phyloP scores from a whole-genome alignment of 768 basidiomycete species.

The Lentinula aciculospora region DNA sequence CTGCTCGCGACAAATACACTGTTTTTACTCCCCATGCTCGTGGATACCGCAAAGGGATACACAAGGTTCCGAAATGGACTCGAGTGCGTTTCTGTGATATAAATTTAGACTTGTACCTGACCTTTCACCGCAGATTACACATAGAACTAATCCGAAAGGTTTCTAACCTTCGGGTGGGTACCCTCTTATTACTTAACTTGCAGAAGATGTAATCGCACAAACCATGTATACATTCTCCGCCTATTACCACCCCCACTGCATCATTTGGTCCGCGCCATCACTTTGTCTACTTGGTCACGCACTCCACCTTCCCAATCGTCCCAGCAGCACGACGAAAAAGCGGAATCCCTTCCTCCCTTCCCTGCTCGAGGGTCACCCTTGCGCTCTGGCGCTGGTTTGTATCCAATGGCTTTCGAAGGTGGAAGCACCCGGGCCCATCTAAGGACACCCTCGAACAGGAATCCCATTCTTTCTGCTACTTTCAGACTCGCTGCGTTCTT shows the following conservation, averaged over 20 bases:
- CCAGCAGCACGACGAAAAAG: conserved; percentile 16
- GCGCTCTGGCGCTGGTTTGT: conserved; percentile 28
- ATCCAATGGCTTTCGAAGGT: conserved; percentile 26
- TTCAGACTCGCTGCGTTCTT: conserved; percentile 41
- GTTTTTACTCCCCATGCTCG: conserved; percentile 64
- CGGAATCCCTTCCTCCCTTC: conserved; percentile 13
- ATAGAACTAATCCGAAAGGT: conserved; percentile 85
- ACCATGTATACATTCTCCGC: neutral
- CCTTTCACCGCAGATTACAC: conserved; percentile 54
- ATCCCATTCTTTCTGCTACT: conserved; percentile 56
- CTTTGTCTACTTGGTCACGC: conserved; percentile 1
- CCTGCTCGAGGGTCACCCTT: conserved; percentile 16
- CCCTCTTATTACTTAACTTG: neutral
- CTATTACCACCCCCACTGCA: neutral
- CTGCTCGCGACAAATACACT: conserved; percentile 91
- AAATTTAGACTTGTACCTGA: neutral
- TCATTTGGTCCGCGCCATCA: neutral
- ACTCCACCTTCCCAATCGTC: conserved; percentile 16
- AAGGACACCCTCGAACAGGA: conserved; percentile 45
- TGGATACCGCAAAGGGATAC: conserved; percentile 91
- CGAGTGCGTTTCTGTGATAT: conserved; percentile 47
- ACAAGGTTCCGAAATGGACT: conserved; percentile 98
- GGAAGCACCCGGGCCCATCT: conserved; percentile 51
- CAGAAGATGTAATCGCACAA: neutral
- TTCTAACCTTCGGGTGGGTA: conserved; percentile 41